Conservation (phyloP, 2,329 filamentous ascomycete species). For the Beauveria medogensis region DNA sequence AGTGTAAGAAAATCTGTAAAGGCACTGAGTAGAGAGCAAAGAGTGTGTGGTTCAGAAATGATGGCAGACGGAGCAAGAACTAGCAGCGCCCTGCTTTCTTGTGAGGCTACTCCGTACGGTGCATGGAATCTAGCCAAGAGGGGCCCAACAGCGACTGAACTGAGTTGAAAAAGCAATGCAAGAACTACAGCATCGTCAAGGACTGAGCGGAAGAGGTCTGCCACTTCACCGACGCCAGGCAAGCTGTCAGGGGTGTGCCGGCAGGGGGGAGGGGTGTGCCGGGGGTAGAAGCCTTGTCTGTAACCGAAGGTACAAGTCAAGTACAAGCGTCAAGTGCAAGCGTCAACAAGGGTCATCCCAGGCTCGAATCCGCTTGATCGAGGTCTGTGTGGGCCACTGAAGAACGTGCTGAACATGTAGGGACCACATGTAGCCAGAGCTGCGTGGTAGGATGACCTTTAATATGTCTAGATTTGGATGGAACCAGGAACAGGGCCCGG, state of each 20-base stretch:
- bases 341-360: too few species aligned
- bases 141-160: neutral
- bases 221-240: neutral
- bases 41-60: neutral
- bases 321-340: neutral
- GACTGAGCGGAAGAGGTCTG: neutral
- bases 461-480: neutral
- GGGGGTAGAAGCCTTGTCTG: neutral
- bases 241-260: neutral
- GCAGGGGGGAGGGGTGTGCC: neutral
- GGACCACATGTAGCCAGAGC: neutral
- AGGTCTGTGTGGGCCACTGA: neutral
- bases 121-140: neutral
- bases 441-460: neutral
- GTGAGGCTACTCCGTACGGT: neutral
- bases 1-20: too few species aligned
- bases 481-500: neutral
- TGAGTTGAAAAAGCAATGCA: neutral
- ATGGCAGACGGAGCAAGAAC: neutral
- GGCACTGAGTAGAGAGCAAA: neutral
- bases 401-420: neutral
- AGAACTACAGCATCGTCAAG: neutral
- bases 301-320: conserved; percentile 6
- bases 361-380: neutral
- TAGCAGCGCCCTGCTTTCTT: neutral